Evolutionary conservation across 2,329 filamentous ascomycete species (phyloP).

Genomic region (Ophiognomonia clavigignenti-juglandacearum): DNA sequence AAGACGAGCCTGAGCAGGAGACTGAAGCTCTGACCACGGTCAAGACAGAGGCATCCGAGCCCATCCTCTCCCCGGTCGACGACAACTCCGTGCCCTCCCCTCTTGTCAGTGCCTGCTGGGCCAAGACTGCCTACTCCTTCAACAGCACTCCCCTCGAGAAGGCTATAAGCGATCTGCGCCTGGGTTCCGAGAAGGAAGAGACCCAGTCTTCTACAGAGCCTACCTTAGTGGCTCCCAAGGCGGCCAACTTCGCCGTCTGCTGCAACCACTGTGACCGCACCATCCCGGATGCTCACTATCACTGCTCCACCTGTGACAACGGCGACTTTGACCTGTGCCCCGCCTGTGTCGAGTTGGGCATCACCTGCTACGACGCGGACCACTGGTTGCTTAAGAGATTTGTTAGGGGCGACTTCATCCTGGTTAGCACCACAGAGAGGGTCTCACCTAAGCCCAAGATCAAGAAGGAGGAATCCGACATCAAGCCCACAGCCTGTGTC

Average conservation of each 20-base stretch:
- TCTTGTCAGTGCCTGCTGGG: neutral
- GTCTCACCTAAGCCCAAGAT: constrained; percentile 59
- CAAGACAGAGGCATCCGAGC: constrained; percentile 19
- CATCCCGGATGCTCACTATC: constrained; percentile 81
- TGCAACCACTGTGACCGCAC: constrained; percentile 85
- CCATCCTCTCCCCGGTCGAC: constrained; percentile 9
- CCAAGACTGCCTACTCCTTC: constrained; percentile 10
- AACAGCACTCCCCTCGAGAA: constrained; percentile 2
- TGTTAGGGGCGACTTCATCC: constrained; percentile 71
- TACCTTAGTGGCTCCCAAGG: constrained; percentile 9
- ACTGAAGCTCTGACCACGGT: constrained; percentile 6
- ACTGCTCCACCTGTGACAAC: constrained; percentile 88
- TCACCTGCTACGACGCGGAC: constrained; percentile 69
- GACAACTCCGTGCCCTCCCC: neutral
- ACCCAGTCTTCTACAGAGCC: neutral
- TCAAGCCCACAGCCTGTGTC: constrained; percentile 1
- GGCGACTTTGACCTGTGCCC: constrained; percentile 94
- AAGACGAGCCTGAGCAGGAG: constrained; percentile 16
- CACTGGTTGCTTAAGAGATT: constrained; percentile 96
- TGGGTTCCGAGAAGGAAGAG: constrained; percentile 11
- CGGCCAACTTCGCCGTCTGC: constrained; percentile 70
- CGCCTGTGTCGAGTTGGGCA: constrained; percentile 68
- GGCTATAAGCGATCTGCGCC: constrained; percentile 9
- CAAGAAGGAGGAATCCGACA: constrained; percentile 20
- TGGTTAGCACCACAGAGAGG: constrained; percentile 81